phyloP scores from a whole-genome alignment of 257 asterid species.

The Cynanchum wilfordii region DNA sequence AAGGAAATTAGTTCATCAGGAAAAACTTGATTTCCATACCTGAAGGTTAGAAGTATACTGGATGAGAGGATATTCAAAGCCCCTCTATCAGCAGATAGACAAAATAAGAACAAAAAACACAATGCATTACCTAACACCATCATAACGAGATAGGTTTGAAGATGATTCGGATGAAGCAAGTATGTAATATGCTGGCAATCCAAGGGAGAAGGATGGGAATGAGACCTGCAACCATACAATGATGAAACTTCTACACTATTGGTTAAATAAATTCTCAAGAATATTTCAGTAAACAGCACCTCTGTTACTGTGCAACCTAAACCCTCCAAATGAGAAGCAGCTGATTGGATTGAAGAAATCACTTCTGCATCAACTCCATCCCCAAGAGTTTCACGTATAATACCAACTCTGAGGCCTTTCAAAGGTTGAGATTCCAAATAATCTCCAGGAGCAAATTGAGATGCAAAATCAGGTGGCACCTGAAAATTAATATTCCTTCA shows the following conservation, averaged over 20 bases:
- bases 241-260: neutral
- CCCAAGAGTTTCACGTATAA: constrained; percentile 82
- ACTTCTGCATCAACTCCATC: constrained; percentile 80
- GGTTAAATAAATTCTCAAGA: neutral
- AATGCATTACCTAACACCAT: constrained; percentile 69
- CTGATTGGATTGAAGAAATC: constrained; percentile 56
- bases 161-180: constrained; percentile 96
- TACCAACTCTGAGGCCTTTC: constrained; percentile 82
- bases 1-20: constrained; percentile 76
- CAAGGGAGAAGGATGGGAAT: constrained; percentile 88
- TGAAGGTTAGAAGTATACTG: constrained; percentile 11
- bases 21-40: constrained; percentile 79
- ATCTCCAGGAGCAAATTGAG: constrained; percentile 53
- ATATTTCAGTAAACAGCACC: constrained; percentile 35
- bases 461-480: constrained; percentile 72
- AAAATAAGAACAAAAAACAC: neutral
- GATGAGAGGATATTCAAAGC: neutral
- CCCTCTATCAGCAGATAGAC: neutral
- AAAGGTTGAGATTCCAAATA: constrained; percentile 67
- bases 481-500: constrained; percentile 30
- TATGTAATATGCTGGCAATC: constrained; percentile 92
- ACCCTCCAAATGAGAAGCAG: constrained; percentile 81
- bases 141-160: constrained; percentile 95
- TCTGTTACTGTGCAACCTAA: constrained; percentile 72
- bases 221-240: constrained; percentile 52